phyloP scores from a whole-genome alignment of 2,329 filamentous ascomycete genomes.

The Plectosphaerella sp. region DNA sequence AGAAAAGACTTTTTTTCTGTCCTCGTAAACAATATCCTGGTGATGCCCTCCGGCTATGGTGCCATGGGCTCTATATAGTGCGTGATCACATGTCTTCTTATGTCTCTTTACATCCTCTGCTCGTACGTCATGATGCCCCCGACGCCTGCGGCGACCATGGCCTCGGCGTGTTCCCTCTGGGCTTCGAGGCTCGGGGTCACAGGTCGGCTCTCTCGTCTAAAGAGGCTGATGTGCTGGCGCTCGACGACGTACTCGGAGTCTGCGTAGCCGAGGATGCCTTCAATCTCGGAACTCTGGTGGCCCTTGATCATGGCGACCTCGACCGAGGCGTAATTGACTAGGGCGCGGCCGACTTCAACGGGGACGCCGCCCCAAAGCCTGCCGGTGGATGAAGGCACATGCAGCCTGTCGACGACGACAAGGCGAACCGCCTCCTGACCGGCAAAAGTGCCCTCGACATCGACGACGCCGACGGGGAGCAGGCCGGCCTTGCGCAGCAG shows the following conservation, averaged over 20 bases:
- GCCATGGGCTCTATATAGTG: not conserved
- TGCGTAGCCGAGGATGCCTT: constrained; percentile 77
- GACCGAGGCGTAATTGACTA: constrained; percentile 87
- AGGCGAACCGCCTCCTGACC: constrained; percentile 91
- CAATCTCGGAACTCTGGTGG: constrained; percentile 76
- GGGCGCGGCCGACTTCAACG: constrained; percentile 76
- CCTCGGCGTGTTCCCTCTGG: constrained; percentile 9
- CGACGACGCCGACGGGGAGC: constrained; percentile 84
- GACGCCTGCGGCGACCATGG: constrained; percentile 11
- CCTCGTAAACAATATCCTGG: not conserved
- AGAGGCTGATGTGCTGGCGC: constrained; percentile 81
- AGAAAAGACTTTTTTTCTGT: not conserved
- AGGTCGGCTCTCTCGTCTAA: constrained; percentile 49
- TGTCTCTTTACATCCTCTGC: constrained; percentile 4
- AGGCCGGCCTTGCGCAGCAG: constrained; percentile 80
- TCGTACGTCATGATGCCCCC: constrained; percentile 8
- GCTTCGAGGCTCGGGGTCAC: constrained; percentile 37
- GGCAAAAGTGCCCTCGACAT: constrained; percentile 81
- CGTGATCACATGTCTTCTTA: not conserved
- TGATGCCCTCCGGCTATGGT: not conserved
- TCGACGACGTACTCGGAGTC: constrained; percentile 93
- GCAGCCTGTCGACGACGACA: constrained; percentile 66
- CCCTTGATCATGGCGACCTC: constrained; percentile 86
- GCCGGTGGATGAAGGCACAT: constrained; percentile 27
- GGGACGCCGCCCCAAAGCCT: constrained; percentile 47